phyloP scores from a whole-genome alignment of 1,139 yeast genomes.

The Scheffersomyces segobiensis region DNA sequence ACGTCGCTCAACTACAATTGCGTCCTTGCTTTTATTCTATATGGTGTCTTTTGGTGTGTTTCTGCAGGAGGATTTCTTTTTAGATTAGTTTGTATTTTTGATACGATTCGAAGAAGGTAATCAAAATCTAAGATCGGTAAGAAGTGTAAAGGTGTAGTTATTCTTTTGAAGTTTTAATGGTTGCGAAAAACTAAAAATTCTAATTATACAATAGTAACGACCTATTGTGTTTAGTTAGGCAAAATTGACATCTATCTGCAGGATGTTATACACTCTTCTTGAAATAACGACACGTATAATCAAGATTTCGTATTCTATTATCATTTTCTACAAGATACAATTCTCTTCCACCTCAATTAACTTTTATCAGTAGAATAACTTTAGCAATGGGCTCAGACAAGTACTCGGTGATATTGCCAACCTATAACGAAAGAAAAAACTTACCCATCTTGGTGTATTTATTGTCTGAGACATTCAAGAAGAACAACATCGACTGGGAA shows the following conservation, averaged over 20 bases:
- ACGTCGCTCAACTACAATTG: background rate
- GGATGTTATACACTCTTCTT: background rate
- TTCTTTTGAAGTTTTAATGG: background rate
- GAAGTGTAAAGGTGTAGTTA: background rate
- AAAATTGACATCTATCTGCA: background rate
- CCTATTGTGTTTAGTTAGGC: background rate
- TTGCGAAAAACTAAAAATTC: background rate
- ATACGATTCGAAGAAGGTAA: background rate
- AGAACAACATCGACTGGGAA: conserved; percentile 69
- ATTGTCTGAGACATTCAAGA: conserved; percentile 68
- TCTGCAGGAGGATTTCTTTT: background rate
- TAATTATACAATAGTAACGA: too few species aligned
- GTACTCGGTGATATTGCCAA: conserved; percentile 76
- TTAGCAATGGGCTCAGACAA: conserved; percentile 39
- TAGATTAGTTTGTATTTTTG: background rate
- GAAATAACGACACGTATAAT: background rate
- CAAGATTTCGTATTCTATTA: background rate
- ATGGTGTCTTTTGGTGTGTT: background rate
- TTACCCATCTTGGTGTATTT: conserved; percentile 75
- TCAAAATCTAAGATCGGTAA: background rate
- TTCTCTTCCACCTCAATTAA: background rate
- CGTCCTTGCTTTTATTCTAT: background rate
- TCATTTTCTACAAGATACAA: background rate
- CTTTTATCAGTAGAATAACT: background rate
- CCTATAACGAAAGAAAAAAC: conserved; percentile 72